A percentile compares a stretch with the other conserved stretches of the same genome.
Conservation (phyloP, 2,329 filamentous ascomycete species). For the Apiospora kogelbergensis region DNA sequence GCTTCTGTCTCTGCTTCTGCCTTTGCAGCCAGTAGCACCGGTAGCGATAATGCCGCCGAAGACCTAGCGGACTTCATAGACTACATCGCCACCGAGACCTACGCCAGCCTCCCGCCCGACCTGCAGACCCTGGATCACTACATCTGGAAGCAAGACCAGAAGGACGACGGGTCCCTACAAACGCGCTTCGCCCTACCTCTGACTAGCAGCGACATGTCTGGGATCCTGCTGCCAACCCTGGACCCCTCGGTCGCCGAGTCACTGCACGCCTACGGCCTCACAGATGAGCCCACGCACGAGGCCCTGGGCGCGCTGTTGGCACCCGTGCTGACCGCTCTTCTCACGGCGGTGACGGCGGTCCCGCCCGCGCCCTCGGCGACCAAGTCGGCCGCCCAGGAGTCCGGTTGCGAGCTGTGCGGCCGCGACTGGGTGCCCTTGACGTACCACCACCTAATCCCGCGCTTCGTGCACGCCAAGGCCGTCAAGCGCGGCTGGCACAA, state of each 20-base stretch:
- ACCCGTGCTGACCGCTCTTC: conserved; percentile 63
- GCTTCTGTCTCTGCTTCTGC: not conserved
- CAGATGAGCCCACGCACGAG: conserved; percentile 40
- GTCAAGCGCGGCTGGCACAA: conserved; percentile 78
- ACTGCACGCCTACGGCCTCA: conserved; percentile 65
- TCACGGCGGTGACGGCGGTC: conserved; percentile 54
- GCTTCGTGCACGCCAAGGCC: conserved; percentile 72
- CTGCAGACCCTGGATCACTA: conserved; percentile 64
- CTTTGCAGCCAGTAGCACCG: conserved; percentile 17
- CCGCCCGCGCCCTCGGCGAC: conserved; percentile 65
- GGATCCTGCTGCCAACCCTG: conserved; percentile 49
- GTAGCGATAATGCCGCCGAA: conserved; percentile 46
- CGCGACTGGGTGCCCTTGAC: conserved; percentile 74
- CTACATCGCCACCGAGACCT: conserved; percentile 72
- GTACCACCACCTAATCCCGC: conserved; percentile 87
- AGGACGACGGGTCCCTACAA: conserved; percentile 39
- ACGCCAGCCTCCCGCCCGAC: conserved; percentile 60
- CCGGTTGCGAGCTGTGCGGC: conserved; percentile 73
- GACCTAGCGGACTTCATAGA: conserved; percentile 80
- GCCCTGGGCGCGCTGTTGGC: conserved; percentile 58
- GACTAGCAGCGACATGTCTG: conserved; percentile 46
- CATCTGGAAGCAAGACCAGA: conserved; percentile 46
- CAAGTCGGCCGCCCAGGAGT: conserved; percentile 40
- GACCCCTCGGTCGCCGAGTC: conserved; percentile 65
- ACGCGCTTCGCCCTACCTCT: conserved; percentile 58